phyloP scores from a whole-genome alignment of 495 filamentous ascomycete species.

The Articulospora tetracladia region DNA sequence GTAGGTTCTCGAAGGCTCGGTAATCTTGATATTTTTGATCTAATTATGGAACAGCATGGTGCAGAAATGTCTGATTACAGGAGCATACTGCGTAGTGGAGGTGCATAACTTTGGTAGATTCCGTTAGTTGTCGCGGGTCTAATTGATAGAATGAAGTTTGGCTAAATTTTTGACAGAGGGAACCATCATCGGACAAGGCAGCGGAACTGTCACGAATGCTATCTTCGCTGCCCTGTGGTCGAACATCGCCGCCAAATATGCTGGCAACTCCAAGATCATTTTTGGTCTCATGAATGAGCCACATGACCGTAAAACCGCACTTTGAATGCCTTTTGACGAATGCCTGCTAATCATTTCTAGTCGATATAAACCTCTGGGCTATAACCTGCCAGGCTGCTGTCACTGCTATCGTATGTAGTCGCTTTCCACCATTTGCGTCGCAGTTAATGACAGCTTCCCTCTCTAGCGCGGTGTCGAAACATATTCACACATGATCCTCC shows the following conservation, averaged over 20 bases:
- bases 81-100: constrained; percentile 54
- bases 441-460: background rate
- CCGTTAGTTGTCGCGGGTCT: background rate
- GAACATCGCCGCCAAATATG: constrained; percentile 53
- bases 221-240: constrained; percentile 53
- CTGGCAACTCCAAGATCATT: constrained; percentile 36
- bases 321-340: background rate
- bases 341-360: background rate
- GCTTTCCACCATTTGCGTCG: background rate
- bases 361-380: constrained; percentile 43
- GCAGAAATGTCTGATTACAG: constrained; percentile 51
- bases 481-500: constrained; percentile 39
- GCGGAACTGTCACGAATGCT: constrained; percentile 46
- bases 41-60: constrained; percentile 25
- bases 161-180: background rate
- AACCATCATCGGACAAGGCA: constrained; percentile 44
- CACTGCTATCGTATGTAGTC: constrained; percentile 40
- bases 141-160: background rate
- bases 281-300: constrained; percentile 65
- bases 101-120: constrained; percentile 38
- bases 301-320: constrained; percentile 27
- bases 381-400: constrained; percentile 50
- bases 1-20: constrained; percentile 23
- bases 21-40: background rate
- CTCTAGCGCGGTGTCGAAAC: constrained; percentile 45